phyloP scores from a whole-genome alignment of 225 moss, liverwort and hornwort genomes.

The Marchantia polymorpha region DNA sequence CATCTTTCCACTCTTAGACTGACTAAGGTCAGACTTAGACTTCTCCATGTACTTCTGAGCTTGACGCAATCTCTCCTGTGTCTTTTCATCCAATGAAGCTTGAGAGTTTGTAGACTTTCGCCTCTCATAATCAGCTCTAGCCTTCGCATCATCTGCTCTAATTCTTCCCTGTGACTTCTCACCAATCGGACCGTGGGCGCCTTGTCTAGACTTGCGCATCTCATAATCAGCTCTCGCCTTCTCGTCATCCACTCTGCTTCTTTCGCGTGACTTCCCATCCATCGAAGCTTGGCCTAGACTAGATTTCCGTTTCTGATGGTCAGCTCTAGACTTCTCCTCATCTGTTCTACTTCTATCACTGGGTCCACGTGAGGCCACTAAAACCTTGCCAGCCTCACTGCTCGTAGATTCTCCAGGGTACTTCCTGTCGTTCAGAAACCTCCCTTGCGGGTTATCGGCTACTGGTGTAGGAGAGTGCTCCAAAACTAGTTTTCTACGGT shows the following conservation, averaged over 20 bases:
- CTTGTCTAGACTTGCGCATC: background rate
- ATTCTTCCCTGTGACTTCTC: conserved; percentile 7
- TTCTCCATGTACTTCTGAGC: background rate
- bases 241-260: background rate
- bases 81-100: background rate
- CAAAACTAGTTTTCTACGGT: background rate
- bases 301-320: background rate
- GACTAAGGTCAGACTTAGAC: background rate
- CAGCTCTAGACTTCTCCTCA: background rate
- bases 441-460: conserved; percentile 7
- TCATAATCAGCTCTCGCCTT: background rate
- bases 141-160: background rate
- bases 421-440: background rate
- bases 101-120: background rate
- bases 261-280: background rate
- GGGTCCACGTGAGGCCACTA: background rate
- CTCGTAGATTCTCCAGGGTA: background rate
- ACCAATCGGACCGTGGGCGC: background rate
- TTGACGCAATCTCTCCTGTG: conserved; percentile 17
- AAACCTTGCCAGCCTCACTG: background rate
- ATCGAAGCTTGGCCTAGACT: background rate
- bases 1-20: background rate
- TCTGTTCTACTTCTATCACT: background rate
- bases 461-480: background rate
- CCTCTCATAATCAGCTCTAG: background rate